phyloP scores from a whole-genome alignment of 2,329 filamentous ascomycete species.

The Venturia carpophila region DNA sequence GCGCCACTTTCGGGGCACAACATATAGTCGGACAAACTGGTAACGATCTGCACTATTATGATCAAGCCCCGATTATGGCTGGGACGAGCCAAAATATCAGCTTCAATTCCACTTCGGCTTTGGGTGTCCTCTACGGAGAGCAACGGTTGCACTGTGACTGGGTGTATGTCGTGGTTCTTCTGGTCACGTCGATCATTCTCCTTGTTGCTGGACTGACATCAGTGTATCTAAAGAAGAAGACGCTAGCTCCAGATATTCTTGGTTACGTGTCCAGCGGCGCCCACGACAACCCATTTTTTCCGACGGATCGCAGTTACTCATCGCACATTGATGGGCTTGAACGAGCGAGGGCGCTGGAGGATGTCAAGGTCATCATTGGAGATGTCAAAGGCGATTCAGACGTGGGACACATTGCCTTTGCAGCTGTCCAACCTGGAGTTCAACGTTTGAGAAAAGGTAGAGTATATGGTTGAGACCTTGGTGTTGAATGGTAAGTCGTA shows the following conservation, averaged over 20 bases:
- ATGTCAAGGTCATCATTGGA: slow-evolving; percentile 27
- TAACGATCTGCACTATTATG: background rate
- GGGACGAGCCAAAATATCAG: background rate
- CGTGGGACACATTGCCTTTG: slow-evolving; percentile 32
- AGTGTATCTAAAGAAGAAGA: background rate
- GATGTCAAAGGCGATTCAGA: slow-evolving; percentile 27
- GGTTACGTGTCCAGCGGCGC: background rate
- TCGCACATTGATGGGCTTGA: slow-evolving; percentile 29
- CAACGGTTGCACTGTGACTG: background rate
- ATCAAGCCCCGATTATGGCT: background rate
- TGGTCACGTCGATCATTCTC: slow-evolving; percentile 1
- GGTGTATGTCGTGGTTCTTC: background rate
- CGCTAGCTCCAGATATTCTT: background rate
- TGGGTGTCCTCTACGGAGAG: background rate
- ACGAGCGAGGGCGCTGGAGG: slow-evolving; percentile 28
- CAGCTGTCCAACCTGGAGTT: slow-evolving; percentile 22
- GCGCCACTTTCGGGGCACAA: background rate
- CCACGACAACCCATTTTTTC: slow-evolving; percentile 28
- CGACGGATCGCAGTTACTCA: slow-evolving; percentile 26
- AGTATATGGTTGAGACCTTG: background rate
- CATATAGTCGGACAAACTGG: background rate
- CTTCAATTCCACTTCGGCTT: slow-evolving; percentile 5
- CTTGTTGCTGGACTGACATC: background rate
- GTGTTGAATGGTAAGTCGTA: background rate
- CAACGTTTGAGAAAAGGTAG: background rate